Evolutionary conservation across 208 protist genomes (phyloP).

Genomic region (Acanthamoeba sp.): DNA sequence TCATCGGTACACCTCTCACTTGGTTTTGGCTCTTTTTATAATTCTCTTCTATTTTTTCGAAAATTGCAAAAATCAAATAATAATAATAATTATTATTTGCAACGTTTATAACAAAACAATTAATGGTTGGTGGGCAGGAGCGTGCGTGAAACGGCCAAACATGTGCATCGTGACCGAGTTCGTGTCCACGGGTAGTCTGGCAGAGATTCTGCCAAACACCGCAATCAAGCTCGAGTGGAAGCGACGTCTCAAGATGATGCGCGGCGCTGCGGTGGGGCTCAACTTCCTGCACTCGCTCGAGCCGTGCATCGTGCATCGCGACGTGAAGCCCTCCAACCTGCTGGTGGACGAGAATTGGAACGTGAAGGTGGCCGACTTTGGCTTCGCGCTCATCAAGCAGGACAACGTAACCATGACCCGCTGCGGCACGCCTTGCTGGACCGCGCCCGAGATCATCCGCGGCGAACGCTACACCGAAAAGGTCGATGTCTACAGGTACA

Average conservation of each 20-base stretch:
- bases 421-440: constrained; percentile 85
- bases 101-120: no score
- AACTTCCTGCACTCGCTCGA: constrained; percentile 67
- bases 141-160: constrained; percentile 76
- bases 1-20: constrained; percentile 19
- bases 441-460: constrained; percentile 80
- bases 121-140: no score
- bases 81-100: no score
- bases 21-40: no score
- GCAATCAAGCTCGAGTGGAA: neutral
- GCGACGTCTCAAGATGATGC: constrained; percentile 36
- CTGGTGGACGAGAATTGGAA: constrained; percentile 82
- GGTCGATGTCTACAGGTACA: constrained; percentile 72
- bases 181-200: constrained; percentile 39
- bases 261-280: constrained; percentile 28
- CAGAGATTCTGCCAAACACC: neutral
- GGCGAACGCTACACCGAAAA: constrained; percentile 82
- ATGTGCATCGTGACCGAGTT: constrained; percentile 85
- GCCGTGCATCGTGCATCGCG: constrained; percentile 23
- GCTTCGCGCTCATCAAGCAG: constrained; percentile 72
- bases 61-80: no score
- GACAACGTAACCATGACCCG: constrained; percentile 77
- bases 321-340: constrained; percentile 12
- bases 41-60: no score
- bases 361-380: constrained; percentile 86